A percentile compares a stretch with the other conserved stretches of the same genome.
Conservation (phyloP, 116 monocot genomes). For the Cymodocea nodosa region DNA sequence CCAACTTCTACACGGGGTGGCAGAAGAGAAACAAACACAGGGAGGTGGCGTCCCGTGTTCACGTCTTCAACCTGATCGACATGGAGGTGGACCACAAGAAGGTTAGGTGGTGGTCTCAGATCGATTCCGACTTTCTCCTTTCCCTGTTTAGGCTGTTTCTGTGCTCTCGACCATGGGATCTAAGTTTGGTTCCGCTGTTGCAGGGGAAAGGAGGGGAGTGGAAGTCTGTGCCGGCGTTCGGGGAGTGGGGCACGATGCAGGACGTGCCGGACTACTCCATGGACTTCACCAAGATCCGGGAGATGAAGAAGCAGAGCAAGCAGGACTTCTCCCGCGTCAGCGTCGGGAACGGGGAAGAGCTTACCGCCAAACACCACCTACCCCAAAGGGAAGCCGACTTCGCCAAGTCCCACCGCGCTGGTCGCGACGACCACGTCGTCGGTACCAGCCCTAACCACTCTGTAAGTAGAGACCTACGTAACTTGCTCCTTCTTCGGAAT, state of each 20-base stretch:
- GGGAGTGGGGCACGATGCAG: conserved; percentile 57
- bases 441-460: neutral
- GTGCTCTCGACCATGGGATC: too few species aligned
- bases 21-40: too few species aligned
- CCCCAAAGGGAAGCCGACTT: neutral
- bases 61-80: too few species aligned
- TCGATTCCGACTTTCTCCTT: too few species aligned
- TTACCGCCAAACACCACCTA: neutral
- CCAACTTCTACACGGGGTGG: too few species aligned
- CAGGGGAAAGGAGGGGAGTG: conserved; percentile 9
- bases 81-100: too few species aligned
- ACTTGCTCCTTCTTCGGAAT: too few species aligned
- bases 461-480: too few species aligned
- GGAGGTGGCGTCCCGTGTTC: too few species aligned
- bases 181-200: neutral
- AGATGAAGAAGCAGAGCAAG: conserved; percentile 60
- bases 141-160: too few species aligned
- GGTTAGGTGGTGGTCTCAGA: too few species aligned
- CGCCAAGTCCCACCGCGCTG: neutral
- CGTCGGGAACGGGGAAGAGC: conserved; percentile 51
- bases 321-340: conserved; percentile 37
- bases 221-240: conserved; percentile 65
- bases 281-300: conserved; percentile 70
- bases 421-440: too few species aligned
- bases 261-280: conserved; percentile 62